These are phyloP conservation scores for Plasmodiophora brassicae DNA, from an alignment of 208 protist species.

Conservation along the genomic window DNA sequence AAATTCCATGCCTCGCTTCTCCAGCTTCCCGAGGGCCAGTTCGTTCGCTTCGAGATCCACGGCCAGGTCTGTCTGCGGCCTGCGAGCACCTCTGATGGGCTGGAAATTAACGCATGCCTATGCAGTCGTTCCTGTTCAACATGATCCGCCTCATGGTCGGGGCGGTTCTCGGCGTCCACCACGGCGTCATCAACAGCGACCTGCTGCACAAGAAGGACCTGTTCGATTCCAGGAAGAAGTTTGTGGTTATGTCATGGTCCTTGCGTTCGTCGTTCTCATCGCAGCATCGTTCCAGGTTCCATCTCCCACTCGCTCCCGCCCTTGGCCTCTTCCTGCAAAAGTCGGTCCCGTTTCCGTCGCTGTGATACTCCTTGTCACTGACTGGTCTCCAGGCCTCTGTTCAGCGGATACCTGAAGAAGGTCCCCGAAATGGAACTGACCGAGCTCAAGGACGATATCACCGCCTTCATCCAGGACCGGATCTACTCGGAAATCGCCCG, in stretches of 20 bases:
- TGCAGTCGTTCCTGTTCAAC: conserved; percentile 17
- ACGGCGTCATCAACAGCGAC: background rate
- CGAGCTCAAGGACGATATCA: background rate
- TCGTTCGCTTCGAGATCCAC: background rate
- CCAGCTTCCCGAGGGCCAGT: background rate
- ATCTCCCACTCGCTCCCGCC: background rate
- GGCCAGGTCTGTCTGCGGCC: background rate
- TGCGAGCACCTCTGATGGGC: background rate
- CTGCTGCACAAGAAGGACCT: background rate
- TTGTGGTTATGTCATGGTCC: background rate
- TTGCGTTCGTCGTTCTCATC: background rate
- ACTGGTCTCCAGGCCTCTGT: too few relatives aligned
- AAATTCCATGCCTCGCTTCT: background rate
- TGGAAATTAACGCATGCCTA: background rate
- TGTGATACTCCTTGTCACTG: too few relatives aligned
- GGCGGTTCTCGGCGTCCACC: background rate
- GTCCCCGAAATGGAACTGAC: too few relatives aligned
- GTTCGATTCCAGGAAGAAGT: background rate
- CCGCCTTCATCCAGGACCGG: background rate
- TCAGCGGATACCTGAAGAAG: too few relatives aligned
- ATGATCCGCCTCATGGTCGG: background rate
- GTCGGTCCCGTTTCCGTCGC: too few relatives aligned
- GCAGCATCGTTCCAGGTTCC: background rate
- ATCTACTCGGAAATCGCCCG: background rate
- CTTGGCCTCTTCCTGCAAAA: too few relatives aligned